These are phyloP conservation scores for Gautieria morchelliformis DNA, from an alignment of 768 basidiomycete species.

Conservation along the genomic window DNA sequence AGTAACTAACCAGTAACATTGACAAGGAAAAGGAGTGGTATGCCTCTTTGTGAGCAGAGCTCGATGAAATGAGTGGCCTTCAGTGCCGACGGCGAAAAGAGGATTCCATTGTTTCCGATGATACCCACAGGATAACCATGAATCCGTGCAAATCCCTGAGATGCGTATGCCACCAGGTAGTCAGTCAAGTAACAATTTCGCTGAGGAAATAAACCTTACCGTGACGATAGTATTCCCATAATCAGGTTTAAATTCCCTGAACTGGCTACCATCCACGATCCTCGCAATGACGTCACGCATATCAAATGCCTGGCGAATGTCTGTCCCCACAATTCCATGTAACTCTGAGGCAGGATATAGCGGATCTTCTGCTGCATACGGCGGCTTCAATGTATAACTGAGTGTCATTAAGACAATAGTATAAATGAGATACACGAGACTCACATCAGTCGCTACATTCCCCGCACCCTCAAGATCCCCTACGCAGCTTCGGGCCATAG, in stretches of 20 bases:
- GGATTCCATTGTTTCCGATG: constrained; percentile 88
- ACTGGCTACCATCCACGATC: constrained; percentile 82
- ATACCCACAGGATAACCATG: constrained; percentile 89
- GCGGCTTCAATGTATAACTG: constrained; percentile 33
- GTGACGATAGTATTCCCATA: constrained; percentile 88
- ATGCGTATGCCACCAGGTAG: not conserved
- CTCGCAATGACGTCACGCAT: constrained; percentile 92
- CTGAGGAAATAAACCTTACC: constrained; percentile 26
- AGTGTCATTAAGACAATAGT: not conserved
- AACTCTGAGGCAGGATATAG: constrained; percentile 74
- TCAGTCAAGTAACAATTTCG: not conserved
- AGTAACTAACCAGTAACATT: constrained; percentile 69
- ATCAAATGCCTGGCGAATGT: constrained; percentile 81
- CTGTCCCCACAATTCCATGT: constrained; percentile 87
- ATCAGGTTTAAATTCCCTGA: constrained; percentile 94
- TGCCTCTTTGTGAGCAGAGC: constrained; percentile 82
- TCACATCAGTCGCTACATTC: constrained; percentile 38
- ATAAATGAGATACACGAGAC: constrained; percentile 14
- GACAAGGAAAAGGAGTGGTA: constrained; percentile 87
- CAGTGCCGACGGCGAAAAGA: constrained; percentile 87
- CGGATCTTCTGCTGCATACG: constrained; percentile 55
- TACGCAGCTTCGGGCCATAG: constrained; percentile 66
- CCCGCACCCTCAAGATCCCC: constrained; percentile 67
- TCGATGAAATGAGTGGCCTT: constrained; percentile 96
- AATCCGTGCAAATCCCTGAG: constrained; percentile 77